Evolutionary conservation across 1,139 yeast genomes (phyloP), one percentile per base, ranked within the genome.

Genomic region (Suhomyces bribrorum): DNA sequence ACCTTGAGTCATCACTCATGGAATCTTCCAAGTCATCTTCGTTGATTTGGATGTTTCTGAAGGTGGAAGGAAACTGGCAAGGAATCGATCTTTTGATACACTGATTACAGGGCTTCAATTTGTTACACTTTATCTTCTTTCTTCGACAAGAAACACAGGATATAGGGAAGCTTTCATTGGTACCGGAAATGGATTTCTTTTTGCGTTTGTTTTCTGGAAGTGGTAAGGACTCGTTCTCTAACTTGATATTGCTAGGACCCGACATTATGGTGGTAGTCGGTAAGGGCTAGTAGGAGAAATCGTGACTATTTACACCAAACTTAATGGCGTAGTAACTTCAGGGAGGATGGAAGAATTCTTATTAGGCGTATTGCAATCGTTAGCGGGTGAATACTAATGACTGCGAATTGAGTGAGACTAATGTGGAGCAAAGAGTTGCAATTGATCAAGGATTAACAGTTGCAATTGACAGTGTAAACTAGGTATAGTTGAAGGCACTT

Each of bases 101-200:
- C 41, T 68, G 73, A 42, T 67, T 64, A 43, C 75, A 69, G 0
- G 75, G 74, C 36, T 63, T 64, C 32, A 50, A 47, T 48, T 65
- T 66, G 44, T 68, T 67, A 50, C 75, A 69, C 38, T 66, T 66
- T 34, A 68, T 67, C 48, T 69, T 69, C 50, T 62, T 65, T 42
- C 68, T 60, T 25, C 75, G 56, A 44, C 75, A 69, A 9, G 72
- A 65, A n/a, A 66, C 53, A 45, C 75, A 69, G 2, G 73, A 66
- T 14, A 69, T 69, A 16, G 74, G 74, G 25, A 62, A 55, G 11
- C 53, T 48, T 38, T 66, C 73, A 6, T 59, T 35, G 12, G 31
- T 25, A 5, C 31, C 32, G 5, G 39, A 26, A 15, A 27, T 29
- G 15, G 39, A 27, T 64, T 62, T 63, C 13, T 27, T 36, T 15